Conservation (phyloP, 2,329 filamentous ascomycete genomes). For the Aspergillus sp. region DNA sequence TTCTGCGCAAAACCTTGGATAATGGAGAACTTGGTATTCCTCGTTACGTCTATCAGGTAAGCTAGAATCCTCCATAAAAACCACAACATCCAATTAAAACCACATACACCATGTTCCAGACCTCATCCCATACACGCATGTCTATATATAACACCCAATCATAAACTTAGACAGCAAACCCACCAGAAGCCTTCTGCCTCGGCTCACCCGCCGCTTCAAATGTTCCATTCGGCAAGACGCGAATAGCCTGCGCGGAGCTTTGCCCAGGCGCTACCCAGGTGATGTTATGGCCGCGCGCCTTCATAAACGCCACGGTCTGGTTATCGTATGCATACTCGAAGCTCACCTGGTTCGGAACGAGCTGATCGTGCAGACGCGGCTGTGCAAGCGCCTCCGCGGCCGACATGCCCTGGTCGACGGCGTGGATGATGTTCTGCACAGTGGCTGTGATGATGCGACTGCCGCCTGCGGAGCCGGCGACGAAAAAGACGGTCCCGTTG, state of each 20-base stretch:
- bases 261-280: slow-evolving; percentile 62
- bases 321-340: slow-evolving; percentile 72
- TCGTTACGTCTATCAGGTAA: no score
- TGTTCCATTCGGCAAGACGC: slow-evolving; percentile 58
- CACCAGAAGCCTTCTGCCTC: slow-evolving; percentile 68
- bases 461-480: slow-evolving; percentile 75
- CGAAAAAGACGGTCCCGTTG: slow-evolving; percentile 64
- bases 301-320: slow-evolving; percentile 61
- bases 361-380: slow-evolving; percentile 77
- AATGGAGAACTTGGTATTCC: no score
- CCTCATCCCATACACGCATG: neutral
- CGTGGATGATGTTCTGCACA: slow-evolving; percentile 69
- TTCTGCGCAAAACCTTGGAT: no score
- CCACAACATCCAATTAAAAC: neutral
- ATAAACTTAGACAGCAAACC: slow-evolving; percentile 50
- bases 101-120: neutral
- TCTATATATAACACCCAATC: neutral
- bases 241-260: slow-evolving; percentile 71
- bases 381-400: slow-evolving; percentile 60
- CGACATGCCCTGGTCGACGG: slow-evolving; percentile 64
- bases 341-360: slow-evolving; percentile 65
- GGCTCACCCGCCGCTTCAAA: slow-evolving; percentile 79
- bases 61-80: neutral
- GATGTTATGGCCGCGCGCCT: slow-evolving; percentile 66
- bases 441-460: slow-evolving; percentile 80